A percentile compares a stretch with the other conserved stretches of the same genome.
phyloP scores from a whole-genome alignment of 495 filamentous ascomycete genomes.

The Schizothecium vesticola region DNA sequence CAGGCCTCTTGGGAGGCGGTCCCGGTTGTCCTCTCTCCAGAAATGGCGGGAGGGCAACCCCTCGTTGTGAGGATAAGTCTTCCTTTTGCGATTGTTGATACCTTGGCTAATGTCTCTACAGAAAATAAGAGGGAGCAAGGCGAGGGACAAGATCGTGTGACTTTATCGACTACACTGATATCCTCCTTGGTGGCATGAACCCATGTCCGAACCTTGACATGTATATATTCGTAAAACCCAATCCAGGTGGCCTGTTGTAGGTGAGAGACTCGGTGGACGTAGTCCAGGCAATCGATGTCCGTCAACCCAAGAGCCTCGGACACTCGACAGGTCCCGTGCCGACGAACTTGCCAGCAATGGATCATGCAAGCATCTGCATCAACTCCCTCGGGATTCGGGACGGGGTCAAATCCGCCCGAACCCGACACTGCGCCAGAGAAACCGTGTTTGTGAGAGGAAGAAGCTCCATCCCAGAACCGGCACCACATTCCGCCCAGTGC shows the following conservation, averaged over 20 bases:
- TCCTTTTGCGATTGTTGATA: conserved; percentile 14
- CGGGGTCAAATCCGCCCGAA: background rate
- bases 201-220: background rate
- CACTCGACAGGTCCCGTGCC: background rate
- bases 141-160: background rate
- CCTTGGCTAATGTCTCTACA: conserved; percentile 21
- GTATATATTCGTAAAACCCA: background rate
- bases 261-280: background rate
- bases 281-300: no score
- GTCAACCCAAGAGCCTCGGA: background rate
- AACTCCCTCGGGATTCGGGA: background rate
- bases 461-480: background rate
- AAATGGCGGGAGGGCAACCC: conserved; percentile 48
- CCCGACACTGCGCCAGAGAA: background rate
- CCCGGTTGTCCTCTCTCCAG: conserved; percentile 41
- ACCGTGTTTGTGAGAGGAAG: background rate
- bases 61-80: conserved; percentile 62
- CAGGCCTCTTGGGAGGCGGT: conserved; percentile 36
- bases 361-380: background rate
- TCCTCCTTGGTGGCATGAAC: background rate
- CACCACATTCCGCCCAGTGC: background rate
- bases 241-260: background rate
- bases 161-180: background rate
- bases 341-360: background rate
- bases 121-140: conserved; percentile 8